These are phyloP conservation scores for Mycosarcoma maydis DNA, from an alignment of 1,284 basidiomycete genomes.

Conservation along the genomic window DNA sequence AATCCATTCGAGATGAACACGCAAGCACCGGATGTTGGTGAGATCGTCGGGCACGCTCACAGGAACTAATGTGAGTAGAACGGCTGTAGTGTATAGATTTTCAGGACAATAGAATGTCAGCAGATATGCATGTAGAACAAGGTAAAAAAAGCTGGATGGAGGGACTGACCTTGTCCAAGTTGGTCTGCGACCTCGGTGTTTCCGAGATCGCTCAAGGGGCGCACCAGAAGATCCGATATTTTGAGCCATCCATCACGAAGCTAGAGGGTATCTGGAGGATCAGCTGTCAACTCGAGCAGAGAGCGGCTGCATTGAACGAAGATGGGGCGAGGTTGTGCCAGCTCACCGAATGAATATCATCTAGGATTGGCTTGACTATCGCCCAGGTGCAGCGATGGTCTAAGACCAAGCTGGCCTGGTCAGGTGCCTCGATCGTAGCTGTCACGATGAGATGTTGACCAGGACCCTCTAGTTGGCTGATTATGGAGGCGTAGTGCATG, in stretches of 20 bases:
- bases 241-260: slow-evolving; percentile 22
- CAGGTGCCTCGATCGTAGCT: background rate
- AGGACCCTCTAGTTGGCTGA: background rate
- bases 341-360: slow-evolving; percentile 15
- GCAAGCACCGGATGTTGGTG: background rate
- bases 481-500: background rate
- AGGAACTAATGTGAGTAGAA: slow-evolving; percentile 7
- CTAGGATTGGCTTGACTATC: slow-evolving; percentile 3
- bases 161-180: background rate
- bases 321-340: too few relatives aligned
- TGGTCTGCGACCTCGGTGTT: too few relatives aligned
- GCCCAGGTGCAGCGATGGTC: slow-evolving; percentile 3
- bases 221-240: slow-evolving; percentile 2
- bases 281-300: background rate
- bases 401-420: background rate
- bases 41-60: background rate
- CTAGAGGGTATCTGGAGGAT: background rate
- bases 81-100: background rate
- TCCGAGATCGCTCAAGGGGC: background rate
- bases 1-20: slow-evolving; percentile 17
- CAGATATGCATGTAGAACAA: background rate
- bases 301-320: too few relatives aligned
- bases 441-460: slow-evolving; percentile 5
- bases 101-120: too few relatives aligned
- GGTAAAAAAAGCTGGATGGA: background rate